phyloP scores from a whole-genome alignment of 2,329 filamentous ascomycete genomes.

The Ophiostoma sp. region DNA sequence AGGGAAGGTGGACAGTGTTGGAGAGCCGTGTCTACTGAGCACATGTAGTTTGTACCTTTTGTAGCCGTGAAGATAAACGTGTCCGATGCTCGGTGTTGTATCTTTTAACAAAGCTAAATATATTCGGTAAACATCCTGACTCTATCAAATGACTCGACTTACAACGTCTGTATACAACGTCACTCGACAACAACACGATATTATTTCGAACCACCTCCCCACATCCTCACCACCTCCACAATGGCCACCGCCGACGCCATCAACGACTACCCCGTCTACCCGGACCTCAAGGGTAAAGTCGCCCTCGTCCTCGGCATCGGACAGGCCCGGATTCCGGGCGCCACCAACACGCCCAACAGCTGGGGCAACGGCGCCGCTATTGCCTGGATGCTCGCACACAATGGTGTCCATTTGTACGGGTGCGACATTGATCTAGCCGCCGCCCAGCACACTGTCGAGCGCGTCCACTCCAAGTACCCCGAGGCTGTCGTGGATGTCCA shows the following conservation, averaged over 20 bases:
- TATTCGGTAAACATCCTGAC: background rate
- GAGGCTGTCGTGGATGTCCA: constrained; percentile 34
- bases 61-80: background rate
- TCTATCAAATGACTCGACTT: background rate
- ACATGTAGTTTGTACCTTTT: background rate
- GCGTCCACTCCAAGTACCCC: constrained; percentile 34
- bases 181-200: too few species aligned
- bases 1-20: background rate
- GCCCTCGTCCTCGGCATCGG: constrained; percentile 42
- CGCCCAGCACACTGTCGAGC: constrained; percentile 36
- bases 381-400: constrained; percentile 43
- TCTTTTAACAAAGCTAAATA: background rate
- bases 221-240: background rate
- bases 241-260: constrained; percentile 3
- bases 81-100: background rate
- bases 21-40: background rate
- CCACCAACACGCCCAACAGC: constrained; percentile 32
- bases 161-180: background rate
- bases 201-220: too few species aligned
- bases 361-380: constrained; percentile 48
- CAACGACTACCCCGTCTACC: constrained; percentile 26
- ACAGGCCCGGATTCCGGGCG: constrained; percentile 33
- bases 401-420: constrained; percentile 45
- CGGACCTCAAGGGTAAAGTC: constrained; percentile 40
- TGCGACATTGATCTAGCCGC: constrained; percentile 42